Conservation (phyloP, 345 rosid genomes). For the Eucalyptus paniculata region DNA sequence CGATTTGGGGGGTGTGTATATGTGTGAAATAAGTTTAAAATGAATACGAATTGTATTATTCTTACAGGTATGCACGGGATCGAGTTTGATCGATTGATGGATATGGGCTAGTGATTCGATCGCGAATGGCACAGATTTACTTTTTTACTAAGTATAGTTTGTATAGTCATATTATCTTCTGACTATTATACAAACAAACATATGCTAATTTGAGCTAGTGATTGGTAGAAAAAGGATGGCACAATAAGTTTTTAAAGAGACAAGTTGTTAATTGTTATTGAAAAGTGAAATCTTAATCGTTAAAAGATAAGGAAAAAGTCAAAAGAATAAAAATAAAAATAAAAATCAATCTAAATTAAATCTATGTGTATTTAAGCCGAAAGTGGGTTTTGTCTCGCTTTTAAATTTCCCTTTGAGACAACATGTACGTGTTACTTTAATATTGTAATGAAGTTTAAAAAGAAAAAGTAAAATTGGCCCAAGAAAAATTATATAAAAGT, state of each 20-base stretch:
- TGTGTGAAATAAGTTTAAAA: background rate
- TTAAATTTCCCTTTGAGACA: background rate
- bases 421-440: background rate
- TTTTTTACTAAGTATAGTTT: accelerated
- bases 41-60: background rate
- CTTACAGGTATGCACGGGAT: background rate
- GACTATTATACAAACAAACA: background rate
- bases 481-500: background rate
- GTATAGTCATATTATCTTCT: background rate
- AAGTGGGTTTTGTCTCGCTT: background rate
- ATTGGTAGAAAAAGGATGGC: background rate
- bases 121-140: accelerated
- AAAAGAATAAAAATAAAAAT: background rate
- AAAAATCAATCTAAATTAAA: background rate
- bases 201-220: accelerated
- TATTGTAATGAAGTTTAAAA: background rate
- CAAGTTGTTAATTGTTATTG: background rate
- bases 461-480: background rate
- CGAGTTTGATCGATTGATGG: background rate
- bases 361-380: background rate
- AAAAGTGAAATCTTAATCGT: background rate
- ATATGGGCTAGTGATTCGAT: background rate
- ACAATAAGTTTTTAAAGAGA: background rate
- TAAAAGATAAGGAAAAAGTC: background rate
- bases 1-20: background rate